Base-by-base conservation (phyloP, 108 stramenopile genomes). In the Cyclotella sp. region DNA sequence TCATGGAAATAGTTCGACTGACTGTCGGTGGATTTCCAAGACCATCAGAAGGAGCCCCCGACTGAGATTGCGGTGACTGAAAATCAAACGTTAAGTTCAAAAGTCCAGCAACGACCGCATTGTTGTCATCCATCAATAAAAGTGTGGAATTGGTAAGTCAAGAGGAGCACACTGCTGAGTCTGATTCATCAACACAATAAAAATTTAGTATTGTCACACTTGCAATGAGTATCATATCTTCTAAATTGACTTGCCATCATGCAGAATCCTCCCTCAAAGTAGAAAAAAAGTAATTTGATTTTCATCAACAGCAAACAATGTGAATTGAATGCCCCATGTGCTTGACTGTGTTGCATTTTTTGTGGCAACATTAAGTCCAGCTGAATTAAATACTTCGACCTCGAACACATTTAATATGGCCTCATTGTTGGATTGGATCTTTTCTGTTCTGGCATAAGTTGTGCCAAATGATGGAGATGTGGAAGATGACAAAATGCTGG, bases 351-450 rank as follows among this genome's bases (percentile, higher is more conserved):
- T 16, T 10, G 63, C 43, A 46, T 13, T 64, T 64, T 64, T 64
- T 6, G 10, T 26, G 21, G 43, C 63, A 22, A 45, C n/a, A 64
- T 64, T 64, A 19, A 9, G 6, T 13, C 63, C 63, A 22, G 44
- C 0, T 0, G 63, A 5, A 45, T 64, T 21, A 22, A 64, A 24
- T 0, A 64, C 63, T 64, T 46, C 22, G 0, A 64, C 44, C 22
- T 43, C 63, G 24, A 24, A 64, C 4, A 64, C 21, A 29, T 64
- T 64, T 21, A 64, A 45, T 13, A 64, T 44, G 6, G 42, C 44
- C 21, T 64, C 63, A 64, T 45, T 46, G 22, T 64, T 64, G 0
- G 43, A 45, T 45, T 64, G 63, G 11, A 64, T 43, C 30, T 64
- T 64, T 2, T 45, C 63, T 8, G 24, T 64, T 9, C 22, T 64